Base-by-base conservation (phyloP, 768 basidiomycete species). In the Mycena polygramma region DNA sequence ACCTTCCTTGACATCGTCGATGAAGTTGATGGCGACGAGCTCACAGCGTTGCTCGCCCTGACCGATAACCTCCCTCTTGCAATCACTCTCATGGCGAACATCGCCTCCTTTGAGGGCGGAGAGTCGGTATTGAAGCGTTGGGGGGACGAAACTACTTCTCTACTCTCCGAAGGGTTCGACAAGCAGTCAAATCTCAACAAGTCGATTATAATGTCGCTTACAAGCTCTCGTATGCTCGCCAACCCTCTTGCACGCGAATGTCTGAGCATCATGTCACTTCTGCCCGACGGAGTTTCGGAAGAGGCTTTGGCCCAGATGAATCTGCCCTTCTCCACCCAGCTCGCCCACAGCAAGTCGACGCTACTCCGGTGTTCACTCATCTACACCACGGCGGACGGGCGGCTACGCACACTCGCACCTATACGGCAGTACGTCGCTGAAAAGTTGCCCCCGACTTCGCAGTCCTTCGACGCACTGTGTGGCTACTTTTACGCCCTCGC, bases 121-220 rank as follows among this genome's bases (percentile, higher is more conserved):
- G 22, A 62, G 26, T 57, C 59, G 43, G 14, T 63, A 3, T 13
- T 63, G 41, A 10, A 57, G 5, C 60, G 68, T 0, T 69, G 68
- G 60, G 48, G 7, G 7, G 22, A 39, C 17, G 68, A 69, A 14
- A 48, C 67, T n/a, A 68, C 67, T 1, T 55, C 67, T 19, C 37
- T 68, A 3, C 67, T 68, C 6, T 68, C 67, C 8, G 67, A 68
- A 63, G 67, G 67, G 6, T 57, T 39, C 54, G 22, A 51, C 26
- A 68, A 63, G 61, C 24, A 39, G 2, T 36, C 60, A 19, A 68
- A 68, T 41, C 54, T 68, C 0, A 46, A 68, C 39, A 68, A 68
- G 48, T 68, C 67, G 2, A 68, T 68, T 45, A 41, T 39, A 36
- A 43, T 68, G 7, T 68, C 67, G n/a, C 26, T 68, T 7, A 57